Evolutionary conservation across 1,139 yeast species (phyloP), one percentile per base, ranked within the genome.

Genomic region (Sugiyamaella novakii): DNA sequence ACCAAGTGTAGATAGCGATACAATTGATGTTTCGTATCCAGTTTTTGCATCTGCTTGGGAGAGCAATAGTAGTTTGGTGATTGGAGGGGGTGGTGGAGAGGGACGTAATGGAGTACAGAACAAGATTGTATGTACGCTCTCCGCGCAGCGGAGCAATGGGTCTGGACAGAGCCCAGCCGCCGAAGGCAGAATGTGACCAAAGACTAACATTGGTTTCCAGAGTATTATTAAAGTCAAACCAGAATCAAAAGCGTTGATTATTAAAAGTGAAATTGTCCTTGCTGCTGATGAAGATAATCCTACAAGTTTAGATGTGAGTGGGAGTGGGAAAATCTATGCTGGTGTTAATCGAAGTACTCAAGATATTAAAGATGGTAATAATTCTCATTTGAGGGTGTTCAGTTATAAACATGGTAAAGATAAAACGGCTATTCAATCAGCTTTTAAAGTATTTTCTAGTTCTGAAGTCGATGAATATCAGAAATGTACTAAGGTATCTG

Each of bases 41-140:
- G 77, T 88, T 12, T 86, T 84, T 61, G 94, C 87, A 1, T 83
- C 91, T 51, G 78, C 79, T 56, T 91, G 87, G 64, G 73, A 83
- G 47, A 75, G 80, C 58, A 77, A 82, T 58, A 72, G 75, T 56
- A 78, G 83, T 2, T 67, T 89, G 29, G 67, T 89, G 46, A 86
- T 85, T 24, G 81, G 89, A 4, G 98, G 98, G 36, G 98, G 98
- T 39, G 97, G 97, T 31, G 98, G 97, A 33, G 95, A 87, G 66
- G 95, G 95, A 12, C 83, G 64, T 70, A 83, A 87, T 62, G 97
- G 96, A 38, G 81, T 89, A 49, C 87, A 92, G 40, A 91, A 91
- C 67, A 88, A 86, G 65, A 73, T 91, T 59, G 64, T 61, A 50
- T 33, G 61, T 52, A 18, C 14, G 11, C 21, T 24, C 10, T 14